These are phyloP conservation scores for Sclerotinia glacialis DNA, from an alignment of 2,329 filamentous ascomycete species.

Conservation along the genomic window DNA sequence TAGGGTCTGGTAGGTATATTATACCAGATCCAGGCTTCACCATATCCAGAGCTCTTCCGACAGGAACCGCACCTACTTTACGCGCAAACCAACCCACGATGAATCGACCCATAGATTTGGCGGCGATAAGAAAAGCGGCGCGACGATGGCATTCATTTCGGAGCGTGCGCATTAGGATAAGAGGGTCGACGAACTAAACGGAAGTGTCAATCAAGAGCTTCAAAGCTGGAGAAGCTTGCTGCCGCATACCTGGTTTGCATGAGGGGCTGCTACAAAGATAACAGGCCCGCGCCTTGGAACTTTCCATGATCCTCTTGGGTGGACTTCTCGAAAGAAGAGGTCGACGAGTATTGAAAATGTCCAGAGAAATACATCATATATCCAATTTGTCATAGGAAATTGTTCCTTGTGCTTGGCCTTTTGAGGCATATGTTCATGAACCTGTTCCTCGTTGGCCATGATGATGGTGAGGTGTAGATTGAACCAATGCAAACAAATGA, in stretches of 20 bases:
- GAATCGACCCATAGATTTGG: conserved; percentile 85
- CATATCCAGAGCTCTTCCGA: conserved; percentile 84
- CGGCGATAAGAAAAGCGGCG: conserved; percentile 88
- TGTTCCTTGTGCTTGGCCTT: conserved; percentile 23
- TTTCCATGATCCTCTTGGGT: conserved; percentile 92
- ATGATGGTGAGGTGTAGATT: conserved; percentile 1
- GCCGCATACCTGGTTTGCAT: conserved; percentile 80
- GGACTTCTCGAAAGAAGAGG: conserved; percentile 96
- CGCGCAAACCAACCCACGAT: conserved; percentile 88
- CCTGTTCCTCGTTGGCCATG: conserved; percentile 23
- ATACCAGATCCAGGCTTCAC: conserved; percentile 76
- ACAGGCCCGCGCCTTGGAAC: conserved; percentile 85
- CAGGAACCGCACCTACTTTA: conserved; percentile 85
- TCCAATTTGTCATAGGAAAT: conserved; percentile 46
- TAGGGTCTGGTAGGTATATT: conserved; percentile 85
- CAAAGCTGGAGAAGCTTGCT: background rate
- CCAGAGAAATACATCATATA: conserved; percentile 77
- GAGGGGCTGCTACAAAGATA: conserved; percentile 92
- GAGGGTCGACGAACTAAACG: conserved; percentile 83
- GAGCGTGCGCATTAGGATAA: conserved; percentile 88
- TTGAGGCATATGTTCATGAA: conserved; percentile 25
- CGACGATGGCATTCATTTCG: conserved; percentile 80
- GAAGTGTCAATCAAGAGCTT: conserved; percentile 17
- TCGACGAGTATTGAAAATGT: conserved; percentile 80
- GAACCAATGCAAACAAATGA: background rate